These are phyloP conservation scores for Allium sativum DNA, from an alignment of 106 monocot species.

Conservation along the genomic window DNA sequence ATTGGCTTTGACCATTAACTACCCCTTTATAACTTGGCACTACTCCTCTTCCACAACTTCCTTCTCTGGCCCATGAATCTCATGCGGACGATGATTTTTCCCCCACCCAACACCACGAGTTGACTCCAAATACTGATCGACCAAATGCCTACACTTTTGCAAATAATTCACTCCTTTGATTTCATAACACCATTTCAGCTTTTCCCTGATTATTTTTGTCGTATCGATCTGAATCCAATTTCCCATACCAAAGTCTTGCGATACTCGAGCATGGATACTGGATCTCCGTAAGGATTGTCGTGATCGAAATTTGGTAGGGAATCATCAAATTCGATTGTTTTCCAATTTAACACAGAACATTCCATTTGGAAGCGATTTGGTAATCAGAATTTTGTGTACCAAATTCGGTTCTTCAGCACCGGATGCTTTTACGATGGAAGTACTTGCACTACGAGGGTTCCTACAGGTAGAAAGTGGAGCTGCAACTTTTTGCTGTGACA, in stretches of 20 bases:
- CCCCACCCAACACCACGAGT: conserved; percentile 92
- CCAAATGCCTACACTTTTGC: conserved; percentile 88
- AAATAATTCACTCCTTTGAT: conserved; percentile 85
- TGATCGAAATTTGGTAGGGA: conserved; percentile 81
- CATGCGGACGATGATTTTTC: conserved; percentile 65
- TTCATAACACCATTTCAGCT: conserved; percentile 84
- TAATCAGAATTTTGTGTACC: too few relatives aligned
- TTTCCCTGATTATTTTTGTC: conserved; percentile 86
- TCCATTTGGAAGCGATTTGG: too few relatives aligned
- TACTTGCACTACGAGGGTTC: too few relatives aligned
- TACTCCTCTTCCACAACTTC: too few relatives aligned
- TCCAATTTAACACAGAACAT: too few relatives aligned
- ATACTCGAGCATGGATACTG: conserved; percentile 91
- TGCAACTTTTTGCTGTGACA: too few relatives aligned
- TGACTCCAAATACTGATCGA: conserved; percentile 76
- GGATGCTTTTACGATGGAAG: too few relatives aligned
- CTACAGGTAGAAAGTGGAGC: too few relatives aligned
- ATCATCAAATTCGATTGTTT: conserved; percentile 68
- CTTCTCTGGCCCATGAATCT: conserved; percentile 36
- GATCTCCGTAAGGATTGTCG: conserved; percentile 64
- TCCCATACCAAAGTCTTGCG: conserved; percentile 82
- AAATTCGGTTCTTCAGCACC: too few relatives aligned
- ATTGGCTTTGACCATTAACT: too few relatives aligned
- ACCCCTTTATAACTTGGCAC: too few relatives aligned
- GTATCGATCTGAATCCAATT: conserved; percentile 99